Evolutionary conservation across 305 asterid genomes (phyloP).

Genomic region (Fraxinus paxiana): DNA sequence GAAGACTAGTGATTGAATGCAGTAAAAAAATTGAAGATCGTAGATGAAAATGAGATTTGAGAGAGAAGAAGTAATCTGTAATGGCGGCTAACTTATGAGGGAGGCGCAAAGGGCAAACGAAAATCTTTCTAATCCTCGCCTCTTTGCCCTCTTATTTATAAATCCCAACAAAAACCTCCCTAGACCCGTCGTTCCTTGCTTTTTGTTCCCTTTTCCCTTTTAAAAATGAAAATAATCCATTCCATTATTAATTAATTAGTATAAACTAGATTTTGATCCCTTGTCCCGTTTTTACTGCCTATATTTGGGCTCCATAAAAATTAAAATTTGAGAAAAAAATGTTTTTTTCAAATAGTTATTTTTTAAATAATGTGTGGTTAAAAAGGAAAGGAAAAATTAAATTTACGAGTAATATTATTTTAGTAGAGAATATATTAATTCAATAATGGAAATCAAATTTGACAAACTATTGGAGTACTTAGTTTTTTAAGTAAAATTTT

Average conservation of each 20-base stretch:
- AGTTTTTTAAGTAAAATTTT: too few species aligned
- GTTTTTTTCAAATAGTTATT: too few species aligned
- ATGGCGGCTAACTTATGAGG: slow-evolving; percentile 28
- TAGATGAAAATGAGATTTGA: not conserved
- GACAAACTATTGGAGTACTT: too few species aligned
- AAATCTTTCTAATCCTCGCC: not conserved
- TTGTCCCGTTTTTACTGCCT: not conserved
- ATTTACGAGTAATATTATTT: too few species aligned
- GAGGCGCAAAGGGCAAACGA: not conserved
- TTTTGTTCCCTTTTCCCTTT: not conserved
- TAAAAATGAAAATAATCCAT: too few species aligned
- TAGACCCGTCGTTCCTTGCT: not conserved
- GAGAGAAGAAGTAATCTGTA: slow-evolving; percentile 7
- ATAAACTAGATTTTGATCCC: too few species aligned
- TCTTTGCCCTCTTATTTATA: not conserved
- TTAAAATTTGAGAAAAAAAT: too few species aligned
- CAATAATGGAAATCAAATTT: too few species aligned
- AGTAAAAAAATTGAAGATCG: not conserved
- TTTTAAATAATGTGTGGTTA: too few species aligned
- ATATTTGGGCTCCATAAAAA: not conserved
- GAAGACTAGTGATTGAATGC: not conserved
- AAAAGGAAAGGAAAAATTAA: too few species aligned
- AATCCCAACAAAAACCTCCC: slow-evolving; percentile 1
- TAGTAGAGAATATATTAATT: too few species aligned
- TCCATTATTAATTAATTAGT: too few species aligned